phyloP scores from a whole-genome alignment of 768 basidiomycete genomes.

The Collybia mongolica region DNA sequence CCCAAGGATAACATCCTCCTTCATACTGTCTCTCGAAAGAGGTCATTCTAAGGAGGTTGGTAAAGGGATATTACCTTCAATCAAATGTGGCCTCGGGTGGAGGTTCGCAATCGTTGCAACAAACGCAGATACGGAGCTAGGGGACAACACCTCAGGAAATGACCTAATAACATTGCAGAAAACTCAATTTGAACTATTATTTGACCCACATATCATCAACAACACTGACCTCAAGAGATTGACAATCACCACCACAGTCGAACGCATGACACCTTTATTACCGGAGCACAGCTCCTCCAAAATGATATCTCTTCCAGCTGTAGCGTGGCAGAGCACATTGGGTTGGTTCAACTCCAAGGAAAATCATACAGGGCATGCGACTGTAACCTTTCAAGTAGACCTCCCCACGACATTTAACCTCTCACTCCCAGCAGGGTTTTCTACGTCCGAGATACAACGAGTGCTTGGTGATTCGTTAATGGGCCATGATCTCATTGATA shows the following conservation, averaged over 20 bases:
- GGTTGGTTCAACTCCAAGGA: not conserved
- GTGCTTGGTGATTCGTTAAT: conserved; percentile 12
- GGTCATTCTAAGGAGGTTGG: not conserved
- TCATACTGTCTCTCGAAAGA: not conserved
- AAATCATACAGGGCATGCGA: conserved; percentile 3
- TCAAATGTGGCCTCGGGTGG: conserved; percentile 11
- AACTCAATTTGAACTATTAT: conserved; percentile 3
- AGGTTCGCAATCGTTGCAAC: not conserved
- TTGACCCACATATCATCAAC: conserved; percentile 4
- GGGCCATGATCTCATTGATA: conserved; percentile 13
- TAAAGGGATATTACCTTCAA: not conserved
- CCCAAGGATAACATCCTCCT: conserved; percentile 3
- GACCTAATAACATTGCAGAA: not conserved
- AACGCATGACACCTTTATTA: not conserved
- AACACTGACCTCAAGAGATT: not conserved
- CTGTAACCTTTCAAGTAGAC: conserved; percentile 3
- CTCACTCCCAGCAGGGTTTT: not conserved
- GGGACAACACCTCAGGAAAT: not conserved
- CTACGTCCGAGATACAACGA: conserved; percentile 3
- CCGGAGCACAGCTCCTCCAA: not conserved
- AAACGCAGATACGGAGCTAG: not conserved
- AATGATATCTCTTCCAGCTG: conserved; percentile 1
- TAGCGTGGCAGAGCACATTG: not conserved
- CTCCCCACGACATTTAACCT: conserved; percentile 3
- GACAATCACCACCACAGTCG: not conserved